Evolutionary conservation across 2,329 filamentous ascomycete species (phyloP).

Genomic region (Diaporthe capsici): DNA sequence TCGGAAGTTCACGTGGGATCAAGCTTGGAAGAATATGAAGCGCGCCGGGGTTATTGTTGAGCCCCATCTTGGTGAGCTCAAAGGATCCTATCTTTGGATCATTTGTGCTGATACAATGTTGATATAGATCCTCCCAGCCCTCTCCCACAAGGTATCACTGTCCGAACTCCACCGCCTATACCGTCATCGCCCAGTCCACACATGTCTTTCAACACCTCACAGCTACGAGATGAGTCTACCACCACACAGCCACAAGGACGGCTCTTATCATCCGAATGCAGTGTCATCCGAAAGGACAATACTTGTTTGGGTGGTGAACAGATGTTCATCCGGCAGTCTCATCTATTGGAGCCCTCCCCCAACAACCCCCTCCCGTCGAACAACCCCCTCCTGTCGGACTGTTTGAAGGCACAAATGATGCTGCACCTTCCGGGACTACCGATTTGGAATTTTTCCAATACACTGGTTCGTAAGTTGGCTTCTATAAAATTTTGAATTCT

Average conservation of each 20-base stretch:
- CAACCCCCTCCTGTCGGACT: too few species aligned
- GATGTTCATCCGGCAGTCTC: too few species aligned
- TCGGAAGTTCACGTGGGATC: not conserved
- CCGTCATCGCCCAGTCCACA: not conserved
- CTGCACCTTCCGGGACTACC: not conserved
- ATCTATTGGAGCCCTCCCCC: too few species aligned
- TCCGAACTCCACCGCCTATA: not conserved
- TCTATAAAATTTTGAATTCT: too few species aligned
- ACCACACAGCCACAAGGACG: too few species aligned
- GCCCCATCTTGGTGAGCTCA: not conserved
- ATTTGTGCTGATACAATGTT: not conserved
- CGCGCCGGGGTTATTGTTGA: not conserved
- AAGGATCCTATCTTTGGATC: not conserved
- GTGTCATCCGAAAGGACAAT: fast-evolving
- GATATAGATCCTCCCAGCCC: not conserved
- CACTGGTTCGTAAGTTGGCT: not conserved
- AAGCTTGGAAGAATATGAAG: not conserved
- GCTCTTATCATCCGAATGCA: too few species aligned
- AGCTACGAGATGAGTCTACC: not conserved
- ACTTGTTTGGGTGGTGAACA: too few species aligned
- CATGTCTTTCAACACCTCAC: not conserved
- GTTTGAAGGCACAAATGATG: not conserved
- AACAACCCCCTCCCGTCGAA: too few species aligned
- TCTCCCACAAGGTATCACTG: not conserved
- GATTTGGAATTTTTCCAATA: not conserved